Percentiles rank a stretch among this genome's conserved stretches.
phyloP scores from a whole-genome alignment of 2,329 filamentous ascomycete species.

The Ophiognomonia clavigignenti-juglandacearum region DNA sequence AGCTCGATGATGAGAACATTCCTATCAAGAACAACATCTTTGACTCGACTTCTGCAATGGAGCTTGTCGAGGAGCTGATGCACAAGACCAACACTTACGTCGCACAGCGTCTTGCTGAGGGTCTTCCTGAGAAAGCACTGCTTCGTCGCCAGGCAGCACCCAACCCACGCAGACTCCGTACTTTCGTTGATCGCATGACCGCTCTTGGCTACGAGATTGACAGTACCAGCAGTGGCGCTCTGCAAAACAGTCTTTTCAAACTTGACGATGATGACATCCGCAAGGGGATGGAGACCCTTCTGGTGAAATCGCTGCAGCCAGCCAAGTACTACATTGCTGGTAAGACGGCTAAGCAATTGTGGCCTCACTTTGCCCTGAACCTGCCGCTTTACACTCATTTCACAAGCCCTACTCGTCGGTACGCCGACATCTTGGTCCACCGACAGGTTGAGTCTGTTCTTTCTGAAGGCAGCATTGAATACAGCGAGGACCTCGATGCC shows the following conservation, averaged over 20 bases:
- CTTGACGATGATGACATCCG: slow-evolving; percentile 83
- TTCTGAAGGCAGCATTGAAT: slow-evolving; percentile 76
- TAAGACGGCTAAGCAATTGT: slow-evolving; percentile 71
- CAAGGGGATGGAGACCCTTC: slow-evolving; percentile 95
- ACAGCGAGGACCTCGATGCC: slow-evolving; percentile 81
- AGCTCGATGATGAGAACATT: slow-evolving; percentile 96
- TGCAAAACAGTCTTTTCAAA: slow-evolving; percentile 94
- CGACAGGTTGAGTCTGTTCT: slow-evolving; percentile 87
- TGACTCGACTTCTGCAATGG: slow-evolving; percentile 80
- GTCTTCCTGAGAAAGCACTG: slow-evolving; percentile 85
- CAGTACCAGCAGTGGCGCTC: slow-evolving; percentile 77
- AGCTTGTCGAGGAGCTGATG: slow-evolving; percentile 91
- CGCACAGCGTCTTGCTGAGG: slow-evolving; percentile 74
- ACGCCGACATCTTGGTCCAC: slow-evolving; percentile 92
- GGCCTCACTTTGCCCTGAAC: slow-evolving; percentile 89
- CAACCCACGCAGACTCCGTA: slow-evolving; percentile 82
- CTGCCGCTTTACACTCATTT: slow-evolving; percentile 95
- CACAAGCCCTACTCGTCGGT: slow-evolving; percentile 89
- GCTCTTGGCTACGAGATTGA: slow-evolving; percentile 88
- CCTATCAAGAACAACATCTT: slow-evolving; percentile 97
- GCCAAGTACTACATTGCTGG: slow-evolving; percentile 91
- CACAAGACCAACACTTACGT: slow-evolving; percentile 90
- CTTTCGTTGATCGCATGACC: slow-evolving; percentile 89
- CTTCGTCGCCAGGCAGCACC: slow-evolving; percentile 82
- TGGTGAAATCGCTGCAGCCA: slow-evolving; percentile 92